Base-by-base conservation (phyloP, 2,329 filamentous ascomycete genomes). In the Neofusicoccum sp. region DNA sequence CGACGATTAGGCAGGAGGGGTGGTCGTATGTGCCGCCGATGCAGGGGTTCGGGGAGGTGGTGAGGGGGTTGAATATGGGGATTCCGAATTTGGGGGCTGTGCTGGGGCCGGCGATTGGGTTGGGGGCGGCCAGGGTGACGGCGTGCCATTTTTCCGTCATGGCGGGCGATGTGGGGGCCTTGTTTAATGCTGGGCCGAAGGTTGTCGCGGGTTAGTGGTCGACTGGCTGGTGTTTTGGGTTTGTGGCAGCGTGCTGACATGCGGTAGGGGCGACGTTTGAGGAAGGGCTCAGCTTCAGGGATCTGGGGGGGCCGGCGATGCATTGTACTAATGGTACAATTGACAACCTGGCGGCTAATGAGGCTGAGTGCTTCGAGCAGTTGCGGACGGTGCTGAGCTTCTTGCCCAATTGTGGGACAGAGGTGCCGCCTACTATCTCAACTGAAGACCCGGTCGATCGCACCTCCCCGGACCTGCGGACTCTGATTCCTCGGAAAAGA, bases 281-380 rank as follows among this genome's bases (percentile, higher is more conserved):
- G 68, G 86, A 88, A 73, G 85, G 80, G 0, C 70, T 88, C 2
- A 80, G 76, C 3, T 82, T 86, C 49, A 79, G 79, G 11, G 84
- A 87, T 63, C 75, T 88, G 0, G 85, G 86, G 3, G 86, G 86
- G 0, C 84, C 85, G 0, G 73, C 73, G 20, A 81, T 88, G 70
- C 85, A 88, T 67, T 86, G 84, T 65, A 83, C 82, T 1, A 88
- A 88, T 62, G 86, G 86, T 0, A 88, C 85, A 0, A 86, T 88
- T 51, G 86, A 88, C 63, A 88, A 88, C 58, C 74, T 87, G 2
- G 85, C 85, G 0, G 75, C 78, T 3, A 80, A 85, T 62, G 85
- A 88, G 68, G 76, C 76, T n/a, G 84, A 81, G 40, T 86, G 84
- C 63, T 87, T 86, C 62, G 80, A 83, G 65, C 86, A 88, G 68